Base-by-base conservation (phyloP, 129 eudicot species). In the Lactuca sativa region DNA sequence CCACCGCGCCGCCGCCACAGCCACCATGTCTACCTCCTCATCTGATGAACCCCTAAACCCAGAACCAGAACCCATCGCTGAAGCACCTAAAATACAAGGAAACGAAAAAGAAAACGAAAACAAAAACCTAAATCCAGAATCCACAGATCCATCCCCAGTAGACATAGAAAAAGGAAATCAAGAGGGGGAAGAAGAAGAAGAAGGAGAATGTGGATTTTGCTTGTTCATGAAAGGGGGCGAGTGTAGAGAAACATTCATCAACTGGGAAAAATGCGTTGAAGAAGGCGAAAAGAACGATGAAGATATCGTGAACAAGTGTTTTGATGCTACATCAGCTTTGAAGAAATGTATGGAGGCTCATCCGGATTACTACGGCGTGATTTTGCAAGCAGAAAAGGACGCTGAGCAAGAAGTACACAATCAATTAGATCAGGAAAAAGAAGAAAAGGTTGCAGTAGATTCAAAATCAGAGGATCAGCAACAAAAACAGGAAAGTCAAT, bases 341-440 rank as follows among this genome's bases (percentile, higher is more conserved):
- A 83, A 83, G 86, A 78, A 83, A 62, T 91, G 97, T 82, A 91
- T 91, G 97, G 90, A 91, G 60, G 95, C 85, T 47, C 87, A 91
- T 74, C 57, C 76, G 0, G 97, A 91, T 66, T 82, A 91, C 66
- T 81, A 81, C 34, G 78, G 66, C 3, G 71, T 68, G 25, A 61
- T 81, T 76, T 30, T 75, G 72, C 67, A 61, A 18, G 74, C 78
- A 0, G 78, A 81, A 64, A 67, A 75, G 10, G 80, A 60, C 37
- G 81, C 48, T 15, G 78, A 65, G 64, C 66, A 56, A 12, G 21
- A 74, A 56, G 71, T 59, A 64, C 15, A 11, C 31, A 44, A 49
- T 49, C 77, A 70, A 5, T 77, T 78, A 18, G 74, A 71, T 48
- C 66, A 37, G n/a, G 55, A 56, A 56, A 64, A 69, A 32, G 8